Evolutionary conservation across 257 asterid species (phyloP).

Genomic region (Rehmannia glutinosa): DNA sequence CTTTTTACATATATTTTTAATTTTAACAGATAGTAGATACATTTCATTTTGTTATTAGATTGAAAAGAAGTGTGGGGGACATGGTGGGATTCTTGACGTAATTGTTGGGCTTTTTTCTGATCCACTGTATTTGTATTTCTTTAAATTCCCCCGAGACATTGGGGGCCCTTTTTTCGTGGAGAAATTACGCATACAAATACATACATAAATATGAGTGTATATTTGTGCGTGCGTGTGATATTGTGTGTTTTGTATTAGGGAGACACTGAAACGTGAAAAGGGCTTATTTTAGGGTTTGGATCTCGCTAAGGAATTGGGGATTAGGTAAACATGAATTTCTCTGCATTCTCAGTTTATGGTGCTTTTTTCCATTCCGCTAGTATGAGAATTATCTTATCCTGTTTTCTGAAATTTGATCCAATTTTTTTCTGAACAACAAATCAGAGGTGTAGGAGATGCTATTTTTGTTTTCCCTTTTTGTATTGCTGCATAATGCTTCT

Average conservation of each 20-base stretch:
- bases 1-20: neutral
- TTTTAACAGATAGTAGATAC: neutral
- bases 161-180: conserved; percentile 26
- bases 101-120: conserved; percentile 23
- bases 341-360: neutral
- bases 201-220: conserved; percentile 12
- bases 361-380: neutral
- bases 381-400: too few species aligned
- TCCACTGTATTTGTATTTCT: conserved; percentile 13
- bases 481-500: too few species aligned
- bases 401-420: neutral
- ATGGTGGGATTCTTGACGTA: conserved; percentile 23
- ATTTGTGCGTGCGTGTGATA: conserved; percentile 20
- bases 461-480: neutral
- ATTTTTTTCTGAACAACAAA: neutral
- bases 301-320: conserved; percentile 14
- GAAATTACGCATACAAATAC: conserved; percentile 5
- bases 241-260: conserved; percentile 53
- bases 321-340: conserved; percentile 2
- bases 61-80: conserved; percentile 17
- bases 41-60: conserved; percentile 2
- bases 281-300: conserved; percentile 29
- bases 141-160: conserved; percentile 16
- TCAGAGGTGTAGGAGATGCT: neutral
- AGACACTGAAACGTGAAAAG: conserved; percentile 48